These are phyloP conservation scores for Neurospora sp. DNA, from an alignment of 495 filamentous ascomycete species.

Conservation along the genomic window DNA sequence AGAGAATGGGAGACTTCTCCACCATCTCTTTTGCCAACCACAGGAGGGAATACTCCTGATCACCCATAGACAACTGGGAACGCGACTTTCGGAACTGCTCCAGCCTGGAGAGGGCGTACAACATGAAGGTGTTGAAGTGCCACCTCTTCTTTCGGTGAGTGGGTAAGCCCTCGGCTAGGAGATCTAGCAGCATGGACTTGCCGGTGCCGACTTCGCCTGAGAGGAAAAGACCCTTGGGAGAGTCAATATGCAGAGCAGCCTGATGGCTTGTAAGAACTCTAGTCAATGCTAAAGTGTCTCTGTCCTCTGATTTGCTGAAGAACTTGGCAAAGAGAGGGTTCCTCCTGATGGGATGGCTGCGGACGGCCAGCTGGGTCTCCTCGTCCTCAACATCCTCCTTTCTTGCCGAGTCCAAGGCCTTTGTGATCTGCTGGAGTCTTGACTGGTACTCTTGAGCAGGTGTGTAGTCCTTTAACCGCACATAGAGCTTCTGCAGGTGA, in stretches of 20 bases:
- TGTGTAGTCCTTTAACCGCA: slow-evolving; percentile 56
- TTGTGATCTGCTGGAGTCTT: slow-evolving; percentile 41
- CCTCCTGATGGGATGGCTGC: slow-evolving; percentile 36
- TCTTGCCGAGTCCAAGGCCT: slow-evolving; percentile 27
- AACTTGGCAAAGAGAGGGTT: slow-evolving; percentile 42
- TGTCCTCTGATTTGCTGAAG: slow-evolving; percentile 22
- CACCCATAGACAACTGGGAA: slow-evolving; percentile 10
- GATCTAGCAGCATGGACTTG: slow-evolving; percentile 60
- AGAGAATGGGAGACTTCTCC: slow-evolving; percentile 56
- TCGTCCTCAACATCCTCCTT: not conserved
- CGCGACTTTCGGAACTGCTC: slow-evolving; percentile 44
- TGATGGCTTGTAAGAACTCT: slow-evolving; percentile 51
- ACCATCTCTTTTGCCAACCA: slow-evolving; percentile 59
- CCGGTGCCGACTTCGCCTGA: slow-evolving; percentile 65
- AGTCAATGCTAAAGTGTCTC: slow-evolving; percentile 49
- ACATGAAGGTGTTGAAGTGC: slow-evolving; percentile 72
- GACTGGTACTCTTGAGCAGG: slow-evolving; percentile 51
- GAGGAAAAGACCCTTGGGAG: slow-evolving; percentile 55
- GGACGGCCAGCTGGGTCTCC: slow-evolving; percentile 25
- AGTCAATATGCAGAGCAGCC: slow-evolving; percentile 49
- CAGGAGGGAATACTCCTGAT: slow-evolving; percentile 47
- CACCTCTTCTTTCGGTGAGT: slow-evolving; percentile 55
- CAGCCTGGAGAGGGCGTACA: slow-evolving; percentile 52
- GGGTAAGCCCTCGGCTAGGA: slow-evolving; percentile 58
- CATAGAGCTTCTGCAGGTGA: slow-evolving; percentile 59